Evolutionary conservation across 768 basidiomycete species (phyloP), one percentile per base, ranked within the genome.

Genomic region (Amylocystis lapponica): DNA sequence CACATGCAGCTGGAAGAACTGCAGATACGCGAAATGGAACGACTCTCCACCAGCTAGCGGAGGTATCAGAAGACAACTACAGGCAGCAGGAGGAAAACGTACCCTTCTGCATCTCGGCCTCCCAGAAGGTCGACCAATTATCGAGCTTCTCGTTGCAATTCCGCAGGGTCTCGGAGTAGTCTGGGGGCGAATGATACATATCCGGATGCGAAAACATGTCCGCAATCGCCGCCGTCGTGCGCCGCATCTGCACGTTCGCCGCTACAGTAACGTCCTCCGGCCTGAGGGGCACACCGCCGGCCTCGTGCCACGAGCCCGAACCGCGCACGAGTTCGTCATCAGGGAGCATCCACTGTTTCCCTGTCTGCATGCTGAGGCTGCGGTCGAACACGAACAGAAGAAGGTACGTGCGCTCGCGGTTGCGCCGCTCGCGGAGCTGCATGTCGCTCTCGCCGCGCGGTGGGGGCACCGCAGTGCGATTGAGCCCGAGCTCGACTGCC

Each of bases 381-480:
- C 88, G 81, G 62, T 92, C 88, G 55, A 91, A 88, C 32, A 88
- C 81, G 55, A 86, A 92, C 12, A 92, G 65, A 12, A 92, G 86
- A 36, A 92, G 76, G 60, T 88, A 91, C 2, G 88, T 89, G 47
- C 88, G 76, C 64, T 92, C 89, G 49, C 85, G 74, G 55, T 91
- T 90, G 27, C 89, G 80, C 26, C 89, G 81, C 58, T 91, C 87
- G 20, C 80, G 69, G 40, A 71, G 62, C 54, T 86, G 82, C 25
- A 80, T 66, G 30, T 80, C 78, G 3, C 76, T 73, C 62, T 91
- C 87, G 45, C 75, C 66, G 12, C 64, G 48, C 10, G 79, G 74
- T 5, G 79, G 76, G 23, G 69, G 64, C 5, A 74, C 59, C 33
- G 76, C 56, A 59, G 79, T 84, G 37, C 81, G 81, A 60, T 91